Evolutionary conservation across 2,329 filamentous ascomycete species (phyloP), one percentile per base, ranked within the genome.

Genomic region (Calonectria leucothoes): DNA sequence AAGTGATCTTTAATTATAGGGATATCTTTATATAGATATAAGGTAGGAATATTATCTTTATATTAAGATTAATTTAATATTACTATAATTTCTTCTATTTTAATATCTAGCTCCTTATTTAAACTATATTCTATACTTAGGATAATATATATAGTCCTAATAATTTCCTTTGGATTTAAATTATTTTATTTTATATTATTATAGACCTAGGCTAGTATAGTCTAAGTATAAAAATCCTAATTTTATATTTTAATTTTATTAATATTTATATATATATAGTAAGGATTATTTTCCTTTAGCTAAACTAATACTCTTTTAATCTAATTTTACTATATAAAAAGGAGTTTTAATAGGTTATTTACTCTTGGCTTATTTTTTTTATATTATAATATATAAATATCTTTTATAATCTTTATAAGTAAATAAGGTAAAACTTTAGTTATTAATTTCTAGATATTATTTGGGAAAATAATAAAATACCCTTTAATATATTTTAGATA

Each of bases 351-450:
- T 23, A 71, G 39, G 61, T 71, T 63, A 14, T 33, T 61, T 11
- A 63, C 31, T 6, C 25, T 42, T 27, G 52, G 52, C 42, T 37
- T 71, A 29, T 63, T 23, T 8, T 55, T n/a, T 31, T 52, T 42
- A 33, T 67, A 33, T 63, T 52, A 67, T 25, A 45, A 71, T 31
- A 71, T 52, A 61, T 71, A 42, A 37, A 71, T 66, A 17, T 66
- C 61, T 11, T 71, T 51, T 27, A 71, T 31, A 37, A 35, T 20
- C 27, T 71, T 29, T 12, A 71, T 17, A 59, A 71, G 52, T 29
- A 37, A 37, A 66, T 71, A 51, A 33, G 63, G 63, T 23, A 71
- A 23, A 39, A 71, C 51, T 42, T 15, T 66, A 14, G 52, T 66
- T 37, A 66, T 52, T 14, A 71, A 20, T 12, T 71, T 39, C 37